phyloP scores from a whole-genome alignment of 1,284 basidiomycete genomes.

The Caloboletus inedulis region DNA sequence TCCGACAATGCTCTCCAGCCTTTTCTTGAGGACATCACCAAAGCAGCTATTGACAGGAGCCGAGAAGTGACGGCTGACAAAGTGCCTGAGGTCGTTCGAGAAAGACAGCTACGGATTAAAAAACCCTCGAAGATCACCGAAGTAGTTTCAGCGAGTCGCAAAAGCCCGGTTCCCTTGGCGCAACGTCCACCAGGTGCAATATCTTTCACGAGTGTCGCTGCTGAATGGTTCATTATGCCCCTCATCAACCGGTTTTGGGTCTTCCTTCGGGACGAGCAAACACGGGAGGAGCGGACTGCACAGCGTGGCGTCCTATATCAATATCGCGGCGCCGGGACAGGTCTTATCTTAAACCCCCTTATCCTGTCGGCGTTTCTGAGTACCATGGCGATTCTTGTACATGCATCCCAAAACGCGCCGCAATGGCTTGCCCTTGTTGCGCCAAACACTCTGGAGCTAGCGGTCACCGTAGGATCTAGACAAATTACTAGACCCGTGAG shows the following conservation, averaged over 20 bases:
- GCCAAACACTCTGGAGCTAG: constrained; percentile 79
- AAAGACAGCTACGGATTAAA: constrained; percentile 71
- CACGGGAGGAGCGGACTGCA: constrained; percentile 66
- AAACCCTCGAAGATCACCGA: constrained; percentile 47
- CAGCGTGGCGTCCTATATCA: constrained; percentile 44
- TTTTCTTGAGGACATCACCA: constrained; percentile 59
- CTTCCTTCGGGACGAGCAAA: constrained; percentile 80
- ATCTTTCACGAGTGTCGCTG: constrained; percentile 74
- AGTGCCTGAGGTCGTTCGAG: constrained; percentile 61
- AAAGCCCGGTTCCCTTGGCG: constrained; percentile 3
- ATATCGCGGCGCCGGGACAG: constrained; percentile 74
- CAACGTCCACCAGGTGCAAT: constrained; percentile 28
- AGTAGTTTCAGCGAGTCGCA: constrained; percentile 25
- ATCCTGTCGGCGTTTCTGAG: constrained; percentile 73
- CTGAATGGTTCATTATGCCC: constrained; percentile 84
- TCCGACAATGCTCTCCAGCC: constrained; percentile 42
- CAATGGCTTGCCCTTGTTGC: constrained; percentile 79
- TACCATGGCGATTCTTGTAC: constrained; percentile 77
- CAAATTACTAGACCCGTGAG: constrained; percentile 51
- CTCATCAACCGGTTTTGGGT: constrained; percentile 88
- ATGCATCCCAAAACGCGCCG: constrained; percentile 75
- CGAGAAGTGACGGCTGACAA: constrained; percentile 49
- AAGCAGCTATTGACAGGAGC: constrained; percentile 54
- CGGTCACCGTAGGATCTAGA: constrained; percentile 70
- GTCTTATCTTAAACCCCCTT: constrained; percentile 74